Conservation (phyloP, 1,284 basidiomycete genomes). For the Takashimella koratensis region DNA sequence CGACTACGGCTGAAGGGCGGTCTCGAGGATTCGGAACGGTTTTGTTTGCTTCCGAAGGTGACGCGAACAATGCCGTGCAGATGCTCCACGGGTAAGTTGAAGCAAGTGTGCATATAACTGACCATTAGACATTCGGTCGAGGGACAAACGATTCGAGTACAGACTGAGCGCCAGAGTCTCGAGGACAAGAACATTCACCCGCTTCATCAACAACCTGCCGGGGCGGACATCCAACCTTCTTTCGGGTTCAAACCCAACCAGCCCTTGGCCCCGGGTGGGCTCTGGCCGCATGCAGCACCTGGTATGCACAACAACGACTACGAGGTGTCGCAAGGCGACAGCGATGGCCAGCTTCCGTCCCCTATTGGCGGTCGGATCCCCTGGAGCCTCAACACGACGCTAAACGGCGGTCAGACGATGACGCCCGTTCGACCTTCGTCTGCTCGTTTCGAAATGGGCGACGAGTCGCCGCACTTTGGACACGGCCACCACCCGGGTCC, state of each 20-base stretch:
- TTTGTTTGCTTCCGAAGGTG: constrained; percentile 72
- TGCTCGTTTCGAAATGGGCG: constrained; percentile 11
- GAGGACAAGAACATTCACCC: constrained; percentile 18
- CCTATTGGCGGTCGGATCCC: constrained; percentile 13
- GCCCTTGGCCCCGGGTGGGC: no score
- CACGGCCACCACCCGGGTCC: constrained; percentile 37
- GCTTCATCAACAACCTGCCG: constrained; percentile 9
- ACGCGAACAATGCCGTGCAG: constrained; percentile 78
- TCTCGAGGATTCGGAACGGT: constrained; percentile 87
- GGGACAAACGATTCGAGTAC: constrained; percentile 39
- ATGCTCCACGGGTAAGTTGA: constrained; percentile 76
- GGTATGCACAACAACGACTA: neutral
- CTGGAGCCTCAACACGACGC: constrained; percentile 24
- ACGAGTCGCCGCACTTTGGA: neutral
- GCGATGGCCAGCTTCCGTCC: neutral
- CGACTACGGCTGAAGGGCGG: constrained; percentile 76
- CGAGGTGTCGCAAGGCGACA: neutral
- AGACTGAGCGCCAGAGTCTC: constrained; percentile 37
- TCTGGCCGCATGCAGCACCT: neutral
- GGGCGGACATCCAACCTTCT: neutral
- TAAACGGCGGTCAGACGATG: neutral
- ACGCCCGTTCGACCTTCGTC: neutral
- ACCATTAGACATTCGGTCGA: constrained; percentile 35
- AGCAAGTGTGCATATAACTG: neutral
- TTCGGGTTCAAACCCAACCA: neutral